phyloP scores from a whole-genome alignment of 2,329 filamentous ascomycete species.

The Cladosporium oxysporum region DNA sequence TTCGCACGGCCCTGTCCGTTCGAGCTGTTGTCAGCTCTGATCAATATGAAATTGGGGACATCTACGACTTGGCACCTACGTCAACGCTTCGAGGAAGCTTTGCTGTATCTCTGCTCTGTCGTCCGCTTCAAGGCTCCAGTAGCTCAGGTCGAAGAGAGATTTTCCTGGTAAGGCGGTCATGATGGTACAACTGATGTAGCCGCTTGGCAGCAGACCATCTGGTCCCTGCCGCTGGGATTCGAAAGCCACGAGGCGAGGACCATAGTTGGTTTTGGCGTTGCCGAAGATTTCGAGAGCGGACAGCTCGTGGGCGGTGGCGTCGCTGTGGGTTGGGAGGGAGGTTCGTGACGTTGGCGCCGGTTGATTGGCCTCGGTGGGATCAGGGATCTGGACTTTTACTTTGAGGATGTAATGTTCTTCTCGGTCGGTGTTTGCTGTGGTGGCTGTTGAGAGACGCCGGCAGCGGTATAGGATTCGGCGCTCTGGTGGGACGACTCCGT shows the following conservation, averaged over 20 bases:
- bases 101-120: conserved; percentile 28
- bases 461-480: conserved; percentile 35
- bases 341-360: conserved; percentile 30
- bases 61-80: conserved; percentile 21
- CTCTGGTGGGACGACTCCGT: conserved; percentile 25
- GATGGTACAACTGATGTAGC: conserved; percentile 34
- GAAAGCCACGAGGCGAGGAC: conserved; percentile 32
- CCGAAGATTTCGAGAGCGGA: conserved; percentile 30
- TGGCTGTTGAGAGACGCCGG: conserved; percentile 18
- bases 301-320: conserved; percentile 31
- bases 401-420: conserved; percentile 31
- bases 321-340: conserved; percentile 33
- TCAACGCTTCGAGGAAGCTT: conserved; percentile 28
- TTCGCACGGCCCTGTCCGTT: conserved; percentile 28
- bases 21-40: background rate
- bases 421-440: background rate
- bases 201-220: conserved; percentile 29
- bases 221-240: conserved; percentile 26
- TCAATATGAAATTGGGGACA: too few relatives aligned
- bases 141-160: conserved; percentile 33
- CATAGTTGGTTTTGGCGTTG: conserved; percentile 21
- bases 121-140: conserved; percentile 31
- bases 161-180: conserved; percentile 35
- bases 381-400: conserved; percentile 34
- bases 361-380: background rate